A percentile compares a stretch with the other conserved stretches of the same genome.
Conservation (phyloP, 106 monocot species). For the Phalaenopsis aphrodite region DNA sequence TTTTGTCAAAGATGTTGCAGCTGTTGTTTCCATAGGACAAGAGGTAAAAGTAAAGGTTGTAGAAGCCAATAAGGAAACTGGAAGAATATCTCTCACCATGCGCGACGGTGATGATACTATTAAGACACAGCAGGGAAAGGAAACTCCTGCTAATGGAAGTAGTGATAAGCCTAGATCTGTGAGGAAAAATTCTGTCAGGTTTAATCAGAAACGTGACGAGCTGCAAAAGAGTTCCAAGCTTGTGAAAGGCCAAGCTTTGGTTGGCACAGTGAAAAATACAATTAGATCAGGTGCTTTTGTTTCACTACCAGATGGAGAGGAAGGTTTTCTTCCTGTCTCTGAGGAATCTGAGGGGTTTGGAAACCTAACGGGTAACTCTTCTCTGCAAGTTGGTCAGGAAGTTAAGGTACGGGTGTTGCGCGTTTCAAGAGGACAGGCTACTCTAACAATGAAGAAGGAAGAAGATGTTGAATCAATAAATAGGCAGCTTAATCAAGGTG, state of each 20-base stretch:
- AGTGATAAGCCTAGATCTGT: slow-evolving; percentile 40
- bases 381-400: slow-evolving; percentile 57
- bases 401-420: slow-evolving; percentile 69
- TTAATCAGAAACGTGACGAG: slow-evolving; percentile 31
- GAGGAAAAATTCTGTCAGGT: slow-evolving; percentile 32
- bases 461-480: slow-evolving; percentile 64
- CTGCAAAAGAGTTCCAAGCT: slow-evolving; percentile 40
- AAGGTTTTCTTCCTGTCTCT: slow-evolving; percentile 82
- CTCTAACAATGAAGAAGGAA: slow-evolving; percentile 89
- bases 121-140: slow-evolving; percentile 32
- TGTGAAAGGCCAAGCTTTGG: slow-evolving; percentile 47
- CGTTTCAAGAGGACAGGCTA: slow-evolving; percentile 59
- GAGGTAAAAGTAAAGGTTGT: slow-evolving; percentile 76
- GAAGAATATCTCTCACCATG: slow-evolving; percentile 87
- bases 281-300: slow-evolving; percentile 67
- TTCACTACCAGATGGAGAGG: slow-evolving; percentile 71
- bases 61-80: slow-evolving; percentile 69
- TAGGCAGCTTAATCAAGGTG: slow-evolving; percentile 53
- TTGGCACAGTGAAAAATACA: slow-evolving; percentile 69
- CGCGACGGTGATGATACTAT: slow-evolving; percentile 41
- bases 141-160: slow-evolving; percentile 22
- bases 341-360: slow-evolving; percentile 75
- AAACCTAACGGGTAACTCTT: slow-evolving; percentile 47
- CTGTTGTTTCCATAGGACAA: slow-evolving; percentile 73
- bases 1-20: slow-evolving; percentile 74